Evolutionary conservation across 75 land plant species (phyloP), one percentile per base, ranked within the genome.

Genomic region (Cupressus sempervirens): DNA sequence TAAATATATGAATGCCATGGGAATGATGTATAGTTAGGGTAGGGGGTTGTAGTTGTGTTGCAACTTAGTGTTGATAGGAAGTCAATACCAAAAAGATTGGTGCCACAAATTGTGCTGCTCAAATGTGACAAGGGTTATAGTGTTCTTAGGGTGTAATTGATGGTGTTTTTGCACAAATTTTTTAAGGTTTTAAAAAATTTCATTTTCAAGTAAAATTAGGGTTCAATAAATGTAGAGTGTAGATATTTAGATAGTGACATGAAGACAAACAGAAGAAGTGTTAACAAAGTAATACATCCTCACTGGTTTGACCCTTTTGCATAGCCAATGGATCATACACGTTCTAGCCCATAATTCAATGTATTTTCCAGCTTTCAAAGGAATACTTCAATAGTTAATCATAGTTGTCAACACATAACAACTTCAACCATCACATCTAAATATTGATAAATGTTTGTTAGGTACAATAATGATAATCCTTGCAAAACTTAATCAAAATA

Each of bases 311-410:
- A 95, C 23, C 93, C 90, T 87, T 95, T 95, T 30, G 89, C 89
- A 86, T 88, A 95, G 40, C 92, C 98, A 80, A 96, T 86, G 26
- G 94, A 88, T 97, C 98, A 96, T 50, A 95, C 98, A 86, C 98
- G 90, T 88, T 92, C 97, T 53, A 95, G 88, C 14, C 96, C 99
- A 89, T 97, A 96, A 82, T 97, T 96, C 86, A 97, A 85, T 35
- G 99, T 96, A 87, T 97, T 97, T 87, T 95, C 97, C 32, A 96
- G 90, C 84, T 97, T 96, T 91, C 56, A 84, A 85, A 41, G 26
- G 76, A 81, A 81, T 43, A 18, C 23, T 84, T 5, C 53, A 50
- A 50, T 7, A 50, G 58, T 52, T 36, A 58, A 65, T 38, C 29
- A 13, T 65, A 67, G 81, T 30, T 56, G 54, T 45, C 26, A 36